Evolutionary conservation across 805 yeast species (phyloP).

Genomic region (Sugiyamaella mastotermitis): DNA sequence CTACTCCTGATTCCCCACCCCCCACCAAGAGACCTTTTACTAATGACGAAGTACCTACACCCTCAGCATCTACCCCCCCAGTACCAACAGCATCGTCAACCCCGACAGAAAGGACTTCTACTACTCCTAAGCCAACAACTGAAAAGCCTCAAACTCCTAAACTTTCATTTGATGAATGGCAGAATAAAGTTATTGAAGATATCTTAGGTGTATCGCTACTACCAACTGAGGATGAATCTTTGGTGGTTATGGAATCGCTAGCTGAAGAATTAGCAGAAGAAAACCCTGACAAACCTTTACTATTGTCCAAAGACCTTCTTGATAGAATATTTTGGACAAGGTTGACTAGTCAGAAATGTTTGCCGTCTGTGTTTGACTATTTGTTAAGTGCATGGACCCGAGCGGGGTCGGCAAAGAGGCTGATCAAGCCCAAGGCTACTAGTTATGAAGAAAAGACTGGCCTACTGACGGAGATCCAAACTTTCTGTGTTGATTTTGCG

Average conservation of each 20-base stretch:
- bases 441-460: constrained; percentile 32
- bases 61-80: constrained; percentile 3
- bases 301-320: constrained; percentile 11
- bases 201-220: constrained; percentile 15
- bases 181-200: constrained; percentile 11
- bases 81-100: constrained; percentile 2
- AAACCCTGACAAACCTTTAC: constrained; percentile 1
- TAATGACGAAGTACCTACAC: not conserved
- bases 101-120: constrained; percentile 3
- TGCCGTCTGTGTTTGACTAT: constrained; percentile 40
- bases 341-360: constrained; percentile 13
- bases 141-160: constrained; percentile 1
- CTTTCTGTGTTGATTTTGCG: constrained; percentile 45
- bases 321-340: constrained; percentile 20
- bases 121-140: constrained; percentile 2
- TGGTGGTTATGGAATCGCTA: constrained; percentile 12
- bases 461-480: constrained; percentile 37
- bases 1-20: not conserved
- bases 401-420: constrained; percentile 35
- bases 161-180: constrained; percentile 17
- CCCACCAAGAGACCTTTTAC: not conserved
- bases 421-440: constrained; percentile 37
- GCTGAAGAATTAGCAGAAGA: constrained; percentile 17
- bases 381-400: constrained; percentile 40
- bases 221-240: constrained; percentile 2